A percentile compares a stretch with the other conserved stretches of the same genome.
Conservation (phyloP, 2,329 filamentous ascomycete species). For the Pestalotiopsis sp. region DNA sequence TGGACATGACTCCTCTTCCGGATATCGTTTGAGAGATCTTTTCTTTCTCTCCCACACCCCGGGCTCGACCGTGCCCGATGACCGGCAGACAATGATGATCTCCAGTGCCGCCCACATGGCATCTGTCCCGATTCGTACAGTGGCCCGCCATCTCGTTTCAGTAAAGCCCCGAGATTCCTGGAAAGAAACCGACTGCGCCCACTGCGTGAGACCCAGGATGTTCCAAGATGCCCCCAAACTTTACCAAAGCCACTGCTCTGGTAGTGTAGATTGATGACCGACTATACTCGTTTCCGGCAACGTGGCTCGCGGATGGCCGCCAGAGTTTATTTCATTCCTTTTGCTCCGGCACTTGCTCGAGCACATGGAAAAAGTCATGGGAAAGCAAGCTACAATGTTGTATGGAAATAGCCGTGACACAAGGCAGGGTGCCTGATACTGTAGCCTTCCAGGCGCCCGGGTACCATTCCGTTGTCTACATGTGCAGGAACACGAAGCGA, state of each 20-base stretch:
- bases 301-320: neutral
- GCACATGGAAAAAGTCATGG: neutral
- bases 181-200: neutral
- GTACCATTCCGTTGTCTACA: neutral
- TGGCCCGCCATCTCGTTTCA: constrained; percentile 4
- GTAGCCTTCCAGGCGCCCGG: neutral
- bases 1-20: neutral
- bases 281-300: neutral
- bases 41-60: neutral
- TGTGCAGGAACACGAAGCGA: neutral
- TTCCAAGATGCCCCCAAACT: neutral
- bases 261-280: neutral
- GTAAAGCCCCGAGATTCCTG: constrained; percentile 1
- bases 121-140: neutral
- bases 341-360: neutral
- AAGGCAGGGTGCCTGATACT: neutral
- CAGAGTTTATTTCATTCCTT: neutral
- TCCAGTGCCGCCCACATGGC: neutral
- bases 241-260: neutral
- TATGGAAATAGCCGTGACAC: neutral
- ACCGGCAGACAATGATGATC: neutral
- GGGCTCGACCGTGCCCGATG: neutral
- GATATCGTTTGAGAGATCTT: neutral
- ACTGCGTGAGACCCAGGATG: neutral
- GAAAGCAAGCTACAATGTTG: neutral